Conservation (phyloP, 225 moss, liverwort and hornwort genomes). For the Climacium dendroides region DNA sequence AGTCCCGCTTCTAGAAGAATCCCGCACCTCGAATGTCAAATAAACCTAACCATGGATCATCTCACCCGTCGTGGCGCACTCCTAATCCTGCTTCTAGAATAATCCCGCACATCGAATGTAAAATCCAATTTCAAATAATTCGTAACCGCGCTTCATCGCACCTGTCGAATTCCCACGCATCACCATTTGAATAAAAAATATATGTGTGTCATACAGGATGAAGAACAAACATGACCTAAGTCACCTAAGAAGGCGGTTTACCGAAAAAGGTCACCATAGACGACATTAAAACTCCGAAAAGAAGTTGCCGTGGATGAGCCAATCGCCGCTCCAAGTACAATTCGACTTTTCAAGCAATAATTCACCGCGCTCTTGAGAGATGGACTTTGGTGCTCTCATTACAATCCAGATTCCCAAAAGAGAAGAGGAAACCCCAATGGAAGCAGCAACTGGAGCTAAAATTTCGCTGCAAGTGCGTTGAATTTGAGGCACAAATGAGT, state of each 20-base stretch:
- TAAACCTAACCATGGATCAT: not conserved
- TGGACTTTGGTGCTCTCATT: no score
- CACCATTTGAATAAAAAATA: not conserved
- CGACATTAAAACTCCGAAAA: not conserved
- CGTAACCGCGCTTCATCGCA: not conserved
- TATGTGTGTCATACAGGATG: no score
- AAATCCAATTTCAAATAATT: not conserved
- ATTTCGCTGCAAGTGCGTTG: not conserved
- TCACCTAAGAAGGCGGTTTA: not conserved
- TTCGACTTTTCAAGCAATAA: not conserved
- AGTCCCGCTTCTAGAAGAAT: not conserved
- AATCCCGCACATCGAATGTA: not conserved
- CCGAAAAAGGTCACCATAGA: not conserved
- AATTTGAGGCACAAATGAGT: not conserved
- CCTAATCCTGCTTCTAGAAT: not conserved
- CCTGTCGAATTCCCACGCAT: not conserved
- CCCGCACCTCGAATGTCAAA: not conserved
- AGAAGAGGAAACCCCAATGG: not conserved
- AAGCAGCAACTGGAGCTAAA: not conserved
- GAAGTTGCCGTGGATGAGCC: not conserved
- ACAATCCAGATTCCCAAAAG: not conserved
- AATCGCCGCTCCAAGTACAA: not conserved
- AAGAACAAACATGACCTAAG: not conserved
- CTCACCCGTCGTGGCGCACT: not conserved
- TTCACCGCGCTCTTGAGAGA: not conserved